Base-by-base conservation (phyloP, 306 rosid genomes). In the Phaseolus lunatus region DNA sequence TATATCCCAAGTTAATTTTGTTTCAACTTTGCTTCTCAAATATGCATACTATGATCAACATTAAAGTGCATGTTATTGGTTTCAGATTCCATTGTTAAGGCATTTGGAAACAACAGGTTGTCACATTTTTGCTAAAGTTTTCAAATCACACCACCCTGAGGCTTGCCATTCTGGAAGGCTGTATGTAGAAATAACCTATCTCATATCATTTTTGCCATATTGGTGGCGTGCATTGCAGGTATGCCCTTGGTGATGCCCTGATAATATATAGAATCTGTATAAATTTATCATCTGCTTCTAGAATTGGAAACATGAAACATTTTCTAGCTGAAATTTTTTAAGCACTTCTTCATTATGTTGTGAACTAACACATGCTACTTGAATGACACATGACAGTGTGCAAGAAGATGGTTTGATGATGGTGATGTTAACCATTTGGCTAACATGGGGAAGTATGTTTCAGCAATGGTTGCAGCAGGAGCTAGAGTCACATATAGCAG, bases 391-490 rank as follows among this genome's bases (percentile, higher is more conserved):
- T 26, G 78, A 18, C 10, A 96, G 99, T 96, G 98, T 83, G 92
- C 88, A 67, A 91, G 99, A 76, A 37, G 94, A 67, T 92, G 96
- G 97, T 86, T 86, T 27, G 98, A 96, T 39, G 94, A 89, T 11
- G 1, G 35, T 27, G 88, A 91, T 59, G 84, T 83, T 39, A 24
- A 44, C 31, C 92, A 96, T 64, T 85, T 96, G 84, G 89, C 85
- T 5, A 96, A 96, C 91, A 87, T 96, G 99, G 99, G 99, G 41
- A 92, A 96, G 88, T 96, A 96, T 86, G 86, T 92, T 3, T 92
- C 98, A 0, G 98, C 98, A 64, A 92, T 96, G 94, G 89, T 92
- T 56, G 98, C 99, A 3, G 99, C 90, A 0, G 85, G 85, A 11
- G 97, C 96, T 4, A 88, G 96, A 80, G 53, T 92, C 7, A 87